Evolutionary conservation across 2,329 filamentous ascomycete species (phyloP), one percentile per base, ranked within the genome.

Genomic region (Trichoderma atrobrunneum): DNA sequence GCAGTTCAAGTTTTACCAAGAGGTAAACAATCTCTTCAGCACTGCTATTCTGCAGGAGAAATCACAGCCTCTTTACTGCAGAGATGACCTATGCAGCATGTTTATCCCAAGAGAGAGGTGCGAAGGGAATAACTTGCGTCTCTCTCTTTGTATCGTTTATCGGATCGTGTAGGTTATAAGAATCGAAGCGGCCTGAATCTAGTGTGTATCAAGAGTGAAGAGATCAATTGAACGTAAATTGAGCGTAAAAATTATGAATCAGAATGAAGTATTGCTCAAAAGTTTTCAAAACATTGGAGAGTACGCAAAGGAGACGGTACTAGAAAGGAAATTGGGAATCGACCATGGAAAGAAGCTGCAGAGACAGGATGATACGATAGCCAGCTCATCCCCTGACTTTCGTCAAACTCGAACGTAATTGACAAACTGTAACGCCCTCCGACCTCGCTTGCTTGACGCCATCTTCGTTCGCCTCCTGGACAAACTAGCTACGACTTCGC

Each of bases 1-100:
- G 21, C 5, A 0, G 1, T 51, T 24, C 5, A 1, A 3, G 7
- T 0, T 54, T 2, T 54, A 14, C 1, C 11, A 14, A 3, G n/a
- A 21, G 3, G 21, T 2, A 54, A 24, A 54, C 21, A 1, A 21
- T 14, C 21, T 24, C 21, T 54, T 43, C 16, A n/a, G n/a, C 11
- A 24, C n/a, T 24, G 1, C n/a, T 2, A 54, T 54, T 1, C 21
- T 12, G 43, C n/a, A 3, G n/a, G n/a, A 21, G 8, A 51, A 16
- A 32, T 34, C 24, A 3, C 28, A 6, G 18, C 16, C 18, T 11
- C 16, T 7, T 59, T 14, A 18, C 28, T 32, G 2, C 5, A 30
- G 21, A 6, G 10, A 34, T 32, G 6, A 6, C 1, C 28, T n/a
- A 21, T 32, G 28, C 18, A 12, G 18, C 5, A 14, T 32, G 18